Percentiles rank a stretch among this genome's conserved stretches.
These are phyloP conservation scores for Dothiorella sarmentorum DNA, from an alignment of 2,329 filamentous ascomycete genomes.

Conservation along the genomic window DNA sequence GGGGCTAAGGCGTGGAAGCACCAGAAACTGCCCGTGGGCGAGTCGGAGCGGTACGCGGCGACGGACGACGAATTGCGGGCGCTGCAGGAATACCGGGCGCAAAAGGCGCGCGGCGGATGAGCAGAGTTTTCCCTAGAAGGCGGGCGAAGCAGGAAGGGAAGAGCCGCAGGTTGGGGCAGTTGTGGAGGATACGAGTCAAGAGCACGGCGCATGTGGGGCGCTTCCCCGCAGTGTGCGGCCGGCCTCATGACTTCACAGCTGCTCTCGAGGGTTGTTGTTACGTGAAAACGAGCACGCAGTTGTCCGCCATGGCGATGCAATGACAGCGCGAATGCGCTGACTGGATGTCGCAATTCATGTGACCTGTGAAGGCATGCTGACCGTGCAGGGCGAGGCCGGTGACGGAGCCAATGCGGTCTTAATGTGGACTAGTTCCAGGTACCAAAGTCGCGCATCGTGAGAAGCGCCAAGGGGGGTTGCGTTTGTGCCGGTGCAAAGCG, in stretches of 20 bases:
- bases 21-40: conserved; percentile 42
- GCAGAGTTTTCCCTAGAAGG: not conserved
- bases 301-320: conserved; percentile 9
- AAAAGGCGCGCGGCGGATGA: conserved; percentile 18
- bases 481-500: conserved; percentile 13
- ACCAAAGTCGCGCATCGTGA: conserved; percentile 16
- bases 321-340: conserved; percentile 11
- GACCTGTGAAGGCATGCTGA: conserved; percentile 7
- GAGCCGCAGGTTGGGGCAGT: not conserved
- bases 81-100: conserved; percentile 31
- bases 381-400: conserved; percentile 1
- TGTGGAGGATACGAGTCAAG: conserved; percentile 6
- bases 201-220: not conserved
- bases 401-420: conserved; percentile 8
- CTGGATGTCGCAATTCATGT: conserved; percentile 11
- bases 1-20: conserved; percentile 58
- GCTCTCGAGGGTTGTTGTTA: conserved; percentile 5
- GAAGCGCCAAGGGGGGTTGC: not conserved
- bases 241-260: conserved; percentile 14
- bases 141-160: conserved; percentile 4
- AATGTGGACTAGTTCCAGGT: conserved; percentile 14
- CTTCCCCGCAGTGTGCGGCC: conserved; percentile 12
- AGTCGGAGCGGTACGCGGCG: conserved; percentile 29
- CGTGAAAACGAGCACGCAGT: conserved; percentile 15
- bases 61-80: conserved; percentile 24